Evolutionary conservation across 2,329 filamentous ascomycete genomes (phyloP).

Genomic region (Mycosphaerella arachidis): DNA sequence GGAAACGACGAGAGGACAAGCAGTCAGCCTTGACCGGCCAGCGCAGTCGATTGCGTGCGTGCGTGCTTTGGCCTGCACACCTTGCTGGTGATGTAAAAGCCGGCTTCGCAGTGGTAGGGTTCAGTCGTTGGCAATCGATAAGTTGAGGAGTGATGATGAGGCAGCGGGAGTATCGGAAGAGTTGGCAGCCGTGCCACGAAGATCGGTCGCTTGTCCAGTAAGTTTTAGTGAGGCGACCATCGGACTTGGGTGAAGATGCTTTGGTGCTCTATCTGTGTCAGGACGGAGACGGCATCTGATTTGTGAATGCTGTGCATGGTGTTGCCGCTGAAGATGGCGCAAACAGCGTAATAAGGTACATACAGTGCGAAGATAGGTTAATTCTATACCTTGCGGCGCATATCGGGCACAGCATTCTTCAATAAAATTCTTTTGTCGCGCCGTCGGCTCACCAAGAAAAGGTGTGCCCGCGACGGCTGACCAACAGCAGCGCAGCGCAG

Average conservation of each 20-base stretch:
- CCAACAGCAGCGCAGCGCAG: background rate
- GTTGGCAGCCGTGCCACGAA: background rate
- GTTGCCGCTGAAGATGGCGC: background rate
- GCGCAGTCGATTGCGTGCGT: background rate
- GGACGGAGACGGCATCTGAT: background rate
- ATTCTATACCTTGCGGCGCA: too few species aligned
- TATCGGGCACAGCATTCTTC: too few species aligned
- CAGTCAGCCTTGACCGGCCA: background rate
- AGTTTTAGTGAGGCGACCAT: background rate
- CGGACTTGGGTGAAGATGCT: background rate
- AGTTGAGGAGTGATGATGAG: background rate
- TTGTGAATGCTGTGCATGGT: background rate
- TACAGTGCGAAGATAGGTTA: too few species aligned
- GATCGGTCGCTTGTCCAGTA: background rate
- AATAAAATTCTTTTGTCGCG: background rate
- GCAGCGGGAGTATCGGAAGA: background rate
- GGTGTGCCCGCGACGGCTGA: background rate
- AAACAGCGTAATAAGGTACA: background rate
- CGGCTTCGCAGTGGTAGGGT: background rate
- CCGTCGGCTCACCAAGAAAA: background rate
- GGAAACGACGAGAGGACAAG: background rate
- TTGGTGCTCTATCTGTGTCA: background rate
- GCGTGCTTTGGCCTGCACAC: background rate
- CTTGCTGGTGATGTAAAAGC: background rate
- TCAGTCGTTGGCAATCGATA: background rate